Evolutionary conservation across 257 asterid genomes (phyloP).

Genomic region (Leptodermis oblonga): DNA sequence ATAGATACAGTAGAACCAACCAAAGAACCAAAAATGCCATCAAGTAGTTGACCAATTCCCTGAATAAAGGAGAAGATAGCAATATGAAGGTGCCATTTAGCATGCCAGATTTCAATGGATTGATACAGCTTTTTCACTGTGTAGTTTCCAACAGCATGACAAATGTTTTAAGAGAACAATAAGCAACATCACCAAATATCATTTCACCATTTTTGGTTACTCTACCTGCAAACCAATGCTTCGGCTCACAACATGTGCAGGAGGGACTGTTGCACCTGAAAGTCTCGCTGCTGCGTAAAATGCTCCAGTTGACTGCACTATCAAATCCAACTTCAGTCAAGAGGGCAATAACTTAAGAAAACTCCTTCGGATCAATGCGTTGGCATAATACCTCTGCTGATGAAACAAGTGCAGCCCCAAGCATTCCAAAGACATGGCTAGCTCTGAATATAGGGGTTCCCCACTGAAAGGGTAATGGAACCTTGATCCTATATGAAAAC

Average conservation of each 20-base stretch:
- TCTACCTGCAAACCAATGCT: slow-evolving; percentile 95
- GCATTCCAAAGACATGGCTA: slow-evolving; percentile 91
- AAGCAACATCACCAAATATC: background rate
- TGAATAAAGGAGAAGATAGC: slow-evolving; percentile 27
- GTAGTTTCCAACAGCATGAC: background rate
- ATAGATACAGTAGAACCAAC: slow-evolving; percentile 81
- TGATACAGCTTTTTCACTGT: background rate
- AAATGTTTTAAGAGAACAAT: background rate
- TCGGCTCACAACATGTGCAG: slow-evolving; percentile 79
- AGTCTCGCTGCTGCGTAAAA: slow-evolving; percentile 94
- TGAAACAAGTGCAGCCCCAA: slow-evolving; percentile 96
- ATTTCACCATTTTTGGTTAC: background rate
- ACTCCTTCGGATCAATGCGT: background rate
- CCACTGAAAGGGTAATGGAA: slow-evolving; percentile 39
- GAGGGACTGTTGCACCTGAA: slow-evolving; percentile 95
- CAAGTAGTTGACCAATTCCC: slow-evolving; percentile 93
- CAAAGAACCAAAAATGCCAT: slow-evolving; percentile 80
- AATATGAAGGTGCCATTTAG: background rate
- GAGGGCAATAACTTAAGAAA: background rate
- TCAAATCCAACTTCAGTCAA: slow-evolving; percentile 10
- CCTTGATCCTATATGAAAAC: slow-evolving; percentile 49
- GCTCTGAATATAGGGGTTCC: slow-evolving; percentile 49
- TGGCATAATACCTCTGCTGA: slow-evolving; percentile 71
- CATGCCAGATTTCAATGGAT: background rate
- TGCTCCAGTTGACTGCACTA: slow-evolving; percentile 80